Evolutionary conservation across 2,329 filamentous ascomycete species (phyloP), one percentile per base, ranked within the genome.

Genomic region (Aspergillus proliferans): DNA sequence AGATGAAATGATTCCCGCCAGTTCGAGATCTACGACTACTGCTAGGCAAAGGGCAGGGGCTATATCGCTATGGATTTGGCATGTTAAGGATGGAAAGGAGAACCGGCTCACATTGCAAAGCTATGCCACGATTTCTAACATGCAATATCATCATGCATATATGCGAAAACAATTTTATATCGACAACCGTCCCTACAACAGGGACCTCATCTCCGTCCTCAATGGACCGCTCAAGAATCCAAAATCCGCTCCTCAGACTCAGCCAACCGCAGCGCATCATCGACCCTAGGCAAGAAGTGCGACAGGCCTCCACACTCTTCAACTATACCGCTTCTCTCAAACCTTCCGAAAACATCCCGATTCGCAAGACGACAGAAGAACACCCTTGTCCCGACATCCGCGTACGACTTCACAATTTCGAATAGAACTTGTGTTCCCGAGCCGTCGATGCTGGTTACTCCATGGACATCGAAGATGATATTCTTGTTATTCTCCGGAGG

Each of bases 391-490:
- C 86, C 87, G 4, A 85, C 77, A 30, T 86, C 79, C n/a, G 84
- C 76, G 66, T 97, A 97, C 26, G 76, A 79, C 43, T 83, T 76
- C 14, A 98, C 88, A 57, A 97, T 97, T 70, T 97, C 93, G 43
- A 82, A 80, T 2, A 98, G 76, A 0, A 97, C 92, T 70, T 97
- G 93, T 0, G 88, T 87, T 1, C 92, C 93, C 0, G 90, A 95
- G 5, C 90, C 93, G 65, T 98, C 93, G 60, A 98, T 84, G 24
- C 86, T 87, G 0, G 91, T 95, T 3, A 98, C 93, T n/a, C 93
- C 93, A 59, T 97, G 92, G 6, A 97, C 90, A 65, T 98, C 93
- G 62, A 98, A 97, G 53, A 98, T 90, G 67, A 98, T 78, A 63
- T 95, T 96, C 58, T 84, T 82, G 66, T 96, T 96, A 61, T 88